Evolutionary conservation across 2,329 filamentous ascomycete species (phyloP), one percentile per base, ranked within the genome.

Genomic region (Talaromyces sp.): DNA sequence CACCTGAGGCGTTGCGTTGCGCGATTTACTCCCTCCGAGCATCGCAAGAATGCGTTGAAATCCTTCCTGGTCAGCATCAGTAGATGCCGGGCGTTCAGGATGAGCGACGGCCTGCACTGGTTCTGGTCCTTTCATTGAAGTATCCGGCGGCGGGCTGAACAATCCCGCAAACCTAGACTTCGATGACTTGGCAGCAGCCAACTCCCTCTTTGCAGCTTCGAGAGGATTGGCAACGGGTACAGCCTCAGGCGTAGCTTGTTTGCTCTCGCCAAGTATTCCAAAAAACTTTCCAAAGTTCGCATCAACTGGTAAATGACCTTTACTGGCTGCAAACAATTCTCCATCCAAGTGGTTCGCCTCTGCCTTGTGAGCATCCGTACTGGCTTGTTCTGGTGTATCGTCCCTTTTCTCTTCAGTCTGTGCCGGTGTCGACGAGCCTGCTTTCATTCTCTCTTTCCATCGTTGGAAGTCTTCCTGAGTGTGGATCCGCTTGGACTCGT

Each of bases 381-480:
- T 59, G 48, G 65, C 44, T n/a, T 68, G 61, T 58, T 73, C 73
- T 16, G 60, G 63, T 3, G 65, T 63, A n/a, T 59, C 65, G 54
- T 80, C 78, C 65, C 77, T 81, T 69, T 81, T 81, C 63, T 82
- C 77, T 57, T 75, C 75, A 9, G 74, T 66, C 55, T 77, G 68
- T 44, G 66, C 65, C 48, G 67, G 66, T 31, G 69, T 67, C n/a
- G 70, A 66, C 58, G 75, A 85, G 65, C 85, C 83, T 42, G 87
- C 87, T 75, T 90, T 93, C 92, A 96, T 96, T 66, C 84, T 84
- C 69, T 96, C 91, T 83, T 96, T 96, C 87, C 93, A 97, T 68
- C 91, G 91, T 77, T 96, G 89, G 75, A 97, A 96, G 68, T 97
- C 93, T 71, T 96, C 92, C 70, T 91, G 88, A 0, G 92, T 96